phyloP scores from a whole-genome alignment of 768 basidiomycete species.

The Kwoniella mangroviensis region DNA sequence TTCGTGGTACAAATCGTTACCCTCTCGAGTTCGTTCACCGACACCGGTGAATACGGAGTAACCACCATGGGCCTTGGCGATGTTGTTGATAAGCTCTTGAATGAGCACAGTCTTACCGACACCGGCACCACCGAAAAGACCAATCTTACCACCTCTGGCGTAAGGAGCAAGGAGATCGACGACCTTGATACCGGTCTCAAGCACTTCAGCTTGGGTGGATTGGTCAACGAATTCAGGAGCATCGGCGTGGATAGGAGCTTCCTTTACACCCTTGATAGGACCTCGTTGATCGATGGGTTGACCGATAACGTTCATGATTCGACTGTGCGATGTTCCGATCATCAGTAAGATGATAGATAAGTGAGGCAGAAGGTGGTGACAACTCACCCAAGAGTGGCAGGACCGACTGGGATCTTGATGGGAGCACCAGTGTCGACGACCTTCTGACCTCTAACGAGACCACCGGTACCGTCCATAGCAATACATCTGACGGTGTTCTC shows the following conservation, averaged over 20 bases:
- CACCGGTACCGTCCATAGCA: slow-evolving; percentile 99
- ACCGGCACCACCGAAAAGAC: slow-evolving; percentile 99
- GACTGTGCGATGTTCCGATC: slow-evolving; percentile 59
- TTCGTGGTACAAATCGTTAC: slow-evolving; percentile 73
- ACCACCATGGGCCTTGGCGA: slow-evolving; percentile 99
- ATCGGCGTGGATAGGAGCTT: slow-evolving; percentile 92
- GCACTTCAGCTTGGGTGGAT: slow-evolving; percentile 96
- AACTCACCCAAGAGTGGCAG: slow-evolving; percentile 72
- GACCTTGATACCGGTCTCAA: slow-evolving; percentile 99
- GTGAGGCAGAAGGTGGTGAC: neutral
- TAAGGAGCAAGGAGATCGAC: slow-evolving; percentile 99
- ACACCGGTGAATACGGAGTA: slow-evolving; percentile 99
- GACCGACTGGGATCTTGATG: slow-evolving; percentile 95
- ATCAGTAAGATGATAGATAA: slow-evolving; percentile 4
- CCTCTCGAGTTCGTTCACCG: slow-evolving; percentile 99
- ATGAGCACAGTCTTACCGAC: slow-evolving; percentile 99
- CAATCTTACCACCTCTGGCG: slow-evolving; percentile 99
- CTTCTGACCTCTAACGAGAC: slow-evolving; percentile 98
- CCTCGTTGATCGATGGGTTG: slow-evolving; percentile 99
- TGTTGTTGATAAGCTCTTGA: slow-evolving; percentile 99
- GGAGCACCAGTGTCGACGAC: slow-evolving; percentile 96
- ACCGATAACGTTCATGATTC: slow-evolving; percentile 99
- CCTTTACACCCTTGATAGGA: slow-evolving; percentile 93
- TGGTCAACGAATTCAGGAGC: slow-evolving; percentile 97
- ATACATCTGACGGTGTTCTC: slow-evolving; percentile 99